Percentiles rank a stretch among this genome's conserved stretches.
These are phyloP conservation scores for Trichoderma citrinoviride DNA, from an alignment of 2,329 filamentous ascomycete species.

Conservation along the genomic window DNA sequence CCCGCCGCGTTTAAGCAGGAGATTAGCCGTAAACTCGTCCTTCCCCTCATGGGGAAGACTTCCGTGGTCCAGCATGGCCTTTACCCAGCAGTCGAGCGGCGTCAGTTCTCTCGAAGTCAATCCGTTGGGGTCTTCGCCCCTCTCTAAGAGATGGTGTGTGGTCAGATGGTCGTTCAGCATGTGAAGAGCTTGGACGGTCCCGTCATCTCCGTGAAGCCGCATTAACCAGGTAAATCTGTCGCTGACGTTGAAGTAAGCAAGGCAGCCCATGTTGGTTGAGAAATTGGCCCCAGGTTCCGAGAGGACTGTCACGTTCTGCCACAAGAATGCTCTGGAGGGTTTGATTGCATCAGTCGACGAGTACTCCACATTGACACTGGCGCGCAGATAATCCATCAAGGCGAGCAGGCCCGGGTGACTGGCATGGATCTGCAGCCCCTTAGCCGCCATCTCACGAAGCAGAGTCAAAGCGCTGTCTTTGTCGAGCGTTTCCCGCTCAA, in stretches of 20 bases:
- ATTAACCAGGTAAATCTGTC: background rate
- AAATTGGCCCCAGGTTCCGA: background rate
- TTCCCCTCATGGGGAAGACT: fast-evolving
- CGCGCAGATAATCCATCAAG: no score
- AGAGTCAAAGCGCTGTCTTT: background rate
- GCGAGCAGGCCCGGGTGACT: background rate
- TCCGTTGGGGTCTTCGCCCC: background rate
- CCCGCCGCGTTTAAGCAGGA: background rate
- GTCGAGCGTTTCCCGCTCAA: background rate
- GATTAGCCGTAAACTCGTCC: no score
- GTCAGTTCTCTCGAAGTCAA: background rate
- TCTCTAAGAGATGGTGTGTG: background rate
- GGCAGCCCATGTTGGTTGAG: fast-evolving
- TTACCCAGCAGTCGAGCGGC: background rate
- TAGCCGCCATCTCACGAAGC: background rate
- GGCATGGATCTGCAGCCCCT: background rate
- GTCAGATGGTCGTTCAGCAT: background rate
- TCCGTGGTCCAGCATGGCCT: fast-evolving
- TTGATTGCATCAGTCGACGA: no score
- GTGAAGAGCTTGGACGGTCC: background rate
- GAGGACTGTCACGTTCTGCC: background rate
- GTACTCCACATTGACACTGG: no score
- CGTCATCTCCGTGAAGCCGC: fast-evolving
- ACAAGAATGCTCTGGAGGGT: background rate
- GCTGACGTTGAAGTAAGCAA: fast-evolving